These are phyloP conservation scores for Closterium sp. DNA, from an alignment of 139 green algal species.

Conservation along the genomic window DNA sequence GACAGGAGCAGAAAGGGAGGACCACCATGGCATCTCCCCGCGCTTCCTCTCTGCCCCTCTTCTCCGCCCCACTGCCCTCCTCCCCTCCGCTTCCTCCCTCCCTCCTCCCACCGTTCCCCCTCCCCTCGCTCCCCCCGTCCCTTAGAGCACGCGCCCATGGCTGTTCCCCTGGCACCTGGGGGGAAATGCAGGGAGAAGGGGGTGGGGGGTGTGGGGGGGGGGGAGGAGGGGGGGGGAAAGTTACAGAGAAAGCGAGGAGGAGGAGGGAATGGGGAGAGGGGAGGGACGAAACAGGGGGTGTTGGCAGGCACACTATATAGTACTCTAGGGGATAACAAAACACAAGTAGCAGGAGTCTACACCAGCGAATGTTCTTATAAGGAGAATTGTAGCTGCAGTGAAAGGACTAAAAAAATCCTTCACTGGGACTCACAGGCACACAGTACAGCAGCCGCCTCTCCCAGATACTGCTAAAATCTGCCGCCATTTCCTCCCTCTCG, in stretches of 20 bases:
- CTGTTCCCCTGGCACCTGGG: neutral
- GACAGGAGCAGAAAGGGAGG: no score
- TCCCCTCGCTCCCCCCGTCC: neutral
- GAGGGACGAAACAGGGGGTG: neutral
- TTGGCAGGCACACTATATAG: no score
- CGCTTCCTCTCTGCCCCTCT: neutral
- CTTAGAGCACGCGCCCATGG: neutral
- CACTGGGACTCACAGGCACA: constrained; percentile 20
- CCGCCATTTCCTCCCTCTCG: neutral
- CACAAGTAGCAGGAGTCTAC: no score
- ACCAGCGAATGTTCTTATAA: no score
- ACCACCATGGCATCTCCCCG: neutral
- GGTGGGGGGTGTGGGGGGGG: no score
- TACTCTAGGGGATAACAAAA: no score
- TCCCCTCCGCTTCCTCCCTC: neutral
- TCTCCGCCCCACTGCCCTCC: neutral
- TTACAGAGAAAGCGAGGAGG: neutral
- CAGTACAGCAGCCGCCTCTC: constrained; percentile 51
- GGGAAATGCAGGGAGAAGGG: neutral
- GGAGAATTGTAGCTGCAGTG: no score
- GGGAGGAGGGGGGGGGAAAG: neutral
- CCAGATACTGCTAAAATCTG: constrained; percentile 2
- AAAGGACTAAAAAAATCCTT: neutral
- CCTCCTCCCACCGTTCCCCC: neutral
- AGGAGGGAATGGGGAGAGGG: neutral